Conservation (phyloP, 495 filamentous ascomycete genomes). For the Aspergillus ostianus region DNA sequence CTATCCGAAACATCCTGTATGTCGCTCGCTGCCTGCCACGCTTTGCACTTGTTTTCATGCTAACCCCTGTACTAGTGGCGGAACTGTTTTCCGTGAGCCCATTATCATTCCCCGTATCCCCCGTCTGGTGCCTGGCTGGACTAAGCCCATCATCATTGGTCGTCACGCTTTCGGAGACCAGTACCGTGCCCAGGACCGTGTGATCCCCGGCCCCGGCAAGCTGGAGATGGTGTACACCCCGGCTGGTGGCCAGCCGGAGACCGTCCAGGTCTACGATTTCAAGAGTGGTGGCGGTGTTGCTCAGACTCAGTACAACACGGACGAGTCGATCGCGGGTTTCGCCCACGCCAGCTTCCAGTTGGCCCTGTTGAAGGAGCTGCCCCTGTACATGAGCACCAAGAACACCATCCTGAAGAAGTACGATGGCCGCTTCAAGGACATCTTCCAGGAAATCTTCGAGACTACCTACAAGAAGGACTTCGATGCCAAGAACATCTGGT, state of each 20-base stretch:
- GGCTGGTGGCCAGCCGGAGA: slow-evolving; percentile 73
- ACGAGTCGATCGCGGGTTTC: slow-evolving; percentile 90
- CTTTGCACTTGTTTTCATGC: neutral
- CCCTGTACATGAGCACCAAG: slow-evolving; percentile 99
- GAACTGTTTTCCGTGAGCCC: slow-evolving; percentile 97
- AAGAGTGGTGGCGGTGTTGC: slow-evolving; percentile 78
- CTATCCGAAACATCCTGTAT: slow-evolving; percentile 87
- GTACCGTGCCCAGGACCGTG: slow-evolving; percentile 90
- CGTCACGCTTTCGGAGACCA: slow-evolving; percentile 98
- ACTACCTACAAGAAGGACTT: slow-evolving; percentile 81
- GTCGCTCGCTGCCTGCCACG: slow-evolving; percentile 12
- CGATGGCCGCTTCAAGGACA: slow-evolving; percentile 97
- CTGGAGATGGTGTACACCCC: slow-evolving; percentile 94
- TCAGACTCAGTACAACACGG: slow-evolving; percentile 96
- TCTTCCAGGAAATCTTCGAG: slow-evolving; percentile 97
- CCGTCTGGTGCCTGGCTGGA: slow-evolving; percentile 92
- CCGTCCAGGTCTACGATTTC: slow-evolving; percentile 89
- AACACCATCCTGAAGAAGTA: slow-evolving; percentile 99
- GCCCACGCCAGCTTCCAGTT: slow-evolving; percentile 96
- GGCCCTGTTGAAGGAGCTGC: slow-evolving; percentile 78
- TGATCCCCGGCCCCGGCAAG: slow-evolving; percentile 77
- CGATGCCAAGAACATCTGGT: slow-evolving; percentile 91
- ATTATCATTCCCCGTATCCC: slow-evolving; percentile 93
- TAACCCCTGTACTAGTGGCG: slow-evolving; percentile 51
- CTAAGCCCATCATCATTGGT: slow-evolving; percentile 97